phyloP scores from a whole-genome alignment of 2,329 filamentous ascomycete species.

The Talaromyces piceae region DNA sequence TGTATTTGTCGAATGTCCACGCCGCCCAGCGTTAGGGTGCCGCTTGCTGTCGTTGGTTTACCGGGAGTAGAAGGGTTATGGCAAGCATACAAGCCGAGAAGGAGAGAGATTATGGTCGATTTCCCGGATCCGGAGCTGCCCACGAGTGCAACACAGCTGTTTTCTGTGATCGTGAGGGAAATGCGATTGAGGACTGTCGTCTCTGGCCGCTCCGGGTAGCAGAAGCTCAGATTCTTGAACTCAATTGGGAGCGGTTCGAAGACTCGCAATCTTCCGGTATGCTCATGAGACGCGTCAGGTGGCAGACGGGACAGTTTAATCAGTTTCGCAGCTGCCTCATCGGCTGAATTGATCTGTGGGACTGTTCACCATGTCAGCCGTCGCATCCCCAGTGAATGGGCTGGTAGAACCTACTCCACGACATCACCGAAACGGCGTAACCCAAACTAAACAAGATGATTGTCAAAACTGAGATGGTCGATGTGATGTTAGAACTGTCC shows the following conservation, averaged over 20 bases:
- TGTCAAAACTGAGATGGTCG: slow-evolving; percentile 68
- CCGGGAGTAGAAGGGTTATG: neutral
- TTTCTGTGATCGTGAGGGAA: slow-evolving; percentile 56
- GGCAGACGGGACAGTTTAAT: slow-evolving; percentile 62
- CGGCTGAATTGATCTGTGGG: slow-evolving; percentile 70
- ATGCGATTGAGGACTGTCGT: slow-evolving; percentile 54
- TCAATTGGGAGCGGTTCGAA: slow-evolving; percentile 44
- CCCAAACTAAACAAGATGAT: slow-evolving; percentile 77
- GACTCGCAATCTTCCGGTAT: slow-evolving; percentile 41
- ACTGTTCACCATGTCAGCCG: slow-evolving; percentile 35
- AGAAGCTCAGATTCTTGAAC: slow-evolving; percentile 61
- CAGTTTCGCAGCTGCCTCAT: slow-evolving; percentile 64
- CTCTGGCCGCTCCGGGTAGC: slow-evolving; percentile 56
- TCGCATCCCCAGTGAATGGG: slow-evolving; percentile 4
- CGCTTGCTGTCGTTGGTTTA: too few species aligned
- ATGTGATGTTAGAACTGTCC: slow-evolving; percentile 44
- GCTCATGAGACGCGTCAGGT: slow-evolving; percentile 49
- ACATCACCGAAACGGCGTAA: slow-evolving; percentile 61
- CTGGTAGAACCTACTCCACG: slow-evolving; percentile 43
- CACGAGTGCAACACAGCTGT: slow-evolving; percentile 68
- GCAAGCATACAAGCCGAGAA: slow-evolving; percentile 61
- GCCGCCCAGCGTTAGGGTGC: slow-evolving; percentile 47
- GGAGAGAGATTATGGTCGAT: slow-evolving; percentile 68
- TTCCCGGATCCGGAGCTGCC: slow-evolving; percentile 87
- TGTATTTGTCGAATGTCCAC: slow-evolving; percentile 53